Evolutionary conservation across 2,329 filamentous ascomycete genomes (phyloP).

Genomic region (Capronia coronata): DNA sequence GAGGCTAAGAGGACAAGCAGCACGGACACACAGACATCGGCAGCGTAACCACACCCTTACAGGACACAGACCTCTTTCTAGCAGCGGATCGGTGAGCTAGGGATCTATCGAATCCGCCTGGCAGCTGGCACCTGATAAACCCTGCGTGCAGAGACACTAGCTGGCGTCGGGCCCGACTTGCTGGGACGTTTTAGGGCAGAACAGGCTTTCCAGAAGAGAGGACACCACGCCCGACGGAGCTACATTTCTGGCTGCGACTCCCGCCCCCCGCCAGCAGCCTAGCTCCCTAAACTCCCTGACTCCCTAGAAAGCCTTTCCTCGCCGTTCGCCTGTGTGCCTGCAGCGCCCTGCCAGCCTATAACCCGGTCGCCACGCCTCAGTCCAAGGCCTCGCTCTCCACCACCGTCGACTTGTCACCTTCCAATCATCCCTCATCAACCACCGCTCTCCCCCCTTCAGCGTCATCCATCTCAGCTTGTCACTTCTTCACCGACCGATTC

Average conservation of each 20-base stretch:
- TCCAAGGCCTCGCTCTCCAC: constrained; percentile 19
- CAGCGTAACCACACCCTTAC: background rate
- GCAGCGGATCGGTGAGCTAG: constrained; percentile 1
- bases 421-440: constrained; percentile 29
- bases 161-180: constrained; percentile 20
- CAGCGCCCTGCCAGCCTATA: constrained; percentile 20
- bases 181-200: constrained; percentile 13
- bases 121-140: constrained; percentile 20
- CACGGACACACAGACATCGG: background rate
- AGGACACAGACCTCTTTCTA: background rate
- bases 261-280: constrained; percentile 21
- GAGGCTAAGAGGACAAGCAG: background rate
- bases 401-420: constrained; percentile 18
- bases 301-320: constrained; percentile 8
- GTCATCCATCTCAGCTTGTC: constrained; percentile 29
- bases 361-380: constrained; percentile 23
- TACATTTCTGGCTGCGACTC: constrained; percentile 12
- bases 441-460: constrained; percentile 25
- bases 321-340: constrained; percentile 18
- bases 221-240: background rate
- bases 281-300: too few species aligned
- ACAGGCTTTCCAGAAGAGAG: constrained; percentile 19
- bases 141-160: constrained; percentile 16
- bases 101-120: constrained; percentile 7
- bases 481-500: constrained; percentile 29